Evolutionary conservation across 768 basidiomycete genomes (phyloP), one percentile per base, ranked within the genome.

Genomic region (Leccinum obscurum): DNA sequence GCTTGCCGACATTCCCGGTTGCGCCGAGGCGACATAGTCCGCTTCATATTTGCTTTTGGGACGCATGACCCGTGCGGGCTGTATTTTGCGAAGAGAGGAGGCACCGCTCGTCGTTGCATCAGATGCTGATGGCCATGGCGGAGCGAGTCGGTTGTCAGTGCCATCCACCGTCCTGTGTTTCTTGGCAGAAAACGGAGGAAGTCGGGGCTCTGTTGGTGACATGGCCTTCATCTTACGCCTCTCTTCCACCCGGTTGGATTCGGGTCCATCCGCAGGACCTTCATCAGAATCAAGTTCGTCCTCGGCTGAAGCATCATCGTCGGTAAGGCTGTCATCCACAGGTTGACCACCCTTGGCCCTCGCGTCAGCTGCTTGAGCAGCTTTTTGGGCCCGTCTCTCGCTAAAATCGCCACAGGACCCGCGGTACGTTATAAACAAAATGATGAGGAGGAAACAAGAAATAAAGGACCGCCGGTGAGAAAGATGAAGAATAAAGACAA

Each of bases 311-410:
- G 57, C 65, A 24, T 73, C 74, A 5, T 74, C 74, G 32, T 74
- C 72, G 14, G 70, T 65, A 6, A 69, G 50, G 53, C 50, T 69
- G n/a, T 76, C 74, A 26, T 77, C 72, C 6, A 6, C 10, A 1
- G 66, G 61, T 22, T 66, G 74, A 48, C 70, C 72, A 20, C 74
- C 69, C 50, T 70, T 72, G 24, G 78, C 75, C 50, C 81, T 81
- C 50, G 76, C 66, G n/a, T 81, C 78, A 4, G 80, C 79, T n/a
- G 80, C 70, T 52, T 84, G 83, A 15, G 79, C 80, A 1, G 81
- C 80, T 65, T 85, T 86, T 59, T 84, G 82, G 4, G 79, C 78
- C 6, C 84, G 79, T 49, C 84, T 78, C 68, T 86, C 81, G 66
- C 87, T 88, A 54, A 59, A 39, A 48, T 54, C 58, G 60, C 44